Evolutionary conservation across 495 filamentous ascomycete species (phyloP), one percentile per base, ranked within the genome.

Genomic region (Penicillium macrosclerotiorum): DNA sequence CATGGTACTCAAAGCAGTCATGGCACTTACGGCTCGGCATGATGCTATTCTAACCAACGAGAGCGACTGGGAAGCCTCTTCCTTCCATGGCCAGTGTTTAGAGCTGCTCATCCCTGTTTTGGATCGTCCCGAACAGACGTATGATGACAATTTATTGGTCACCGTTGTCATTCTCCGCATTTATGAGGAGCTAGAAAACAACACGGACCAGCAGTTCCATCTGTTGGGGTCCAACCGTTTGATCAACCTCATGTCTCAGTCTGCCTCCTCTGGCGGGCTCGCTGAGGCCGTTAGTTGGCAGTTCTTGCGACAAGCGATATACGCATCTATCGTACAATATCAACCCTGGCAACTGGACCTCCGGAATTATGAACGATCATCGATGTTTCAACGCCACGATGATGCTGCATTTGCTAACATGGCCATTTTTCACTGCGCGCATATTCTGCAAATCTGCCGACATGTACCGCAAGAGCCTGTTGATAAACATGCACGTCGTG

Each of bases 251-350:
- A 63, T 68, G 57, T 59, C 64, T 8, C 55, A 52, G 19, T 67
- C 64, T 5, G 68, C 64, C 5, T 67, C 60, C 0, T 69, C 66
- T 7, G 62, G 66, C 0, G 68, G 68, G 3, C 39, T 72, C 2
- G 64, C 60, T n/a, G 68, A 72, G 42, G 68, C 68, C n/a, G 57
- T 62, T 8, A 68, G 63, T 35, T 72, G 68, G 68, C 65, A 68
- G 20, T 69, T 66, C 14, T 47, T 72, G 31, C 60, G 68, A 14
- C 68, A 72, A 47, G 68, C 65, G 8, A 68, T 72, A n/a, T 71
- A 69, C 16, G 56, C 67, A 5, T 71, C 63, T 1, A 41, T 68
- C 1, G 67, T 71, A 5, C 65, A 68, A 42, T 47, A 61, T 32
- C 61, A 68, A 24, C 61, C 61, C 3, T 54, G 68, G 26, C 59